Conservation (phyloP, 2,329 filamentous ascomycete genomes). For the Chlorencoelia australis region DNA sequence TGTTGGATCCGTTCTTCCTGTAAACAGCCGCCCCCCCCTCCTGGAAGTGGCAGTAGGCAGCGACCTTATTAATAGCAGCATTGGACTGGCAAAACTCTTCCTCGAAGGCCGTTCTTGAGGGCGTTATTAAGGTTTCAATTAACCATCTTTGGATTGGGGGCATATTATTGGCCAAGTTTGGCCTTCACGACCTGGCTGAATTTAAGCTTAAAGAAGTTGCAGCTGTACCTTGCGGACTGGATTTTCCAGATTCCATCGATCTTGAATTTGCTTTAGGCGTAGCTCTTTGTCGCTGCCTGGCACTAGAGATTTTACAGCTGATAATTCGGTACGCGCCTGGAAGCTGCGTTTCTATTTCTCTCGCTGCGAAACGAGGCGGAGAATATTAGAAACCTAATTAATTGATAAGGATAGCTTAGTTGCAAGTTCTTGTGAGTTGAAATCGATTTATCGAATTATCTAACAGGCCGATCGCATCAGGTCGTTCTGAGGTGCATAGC, state of each 20-base stretch:
- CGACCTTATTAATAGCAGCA: conserved; percentile 22
- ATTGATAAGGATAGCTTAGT: conserved; percentile 11
- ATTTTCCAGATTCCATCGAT: conserved; percentile 11
- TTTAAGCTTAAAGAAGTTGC: conserved; percentile 12
- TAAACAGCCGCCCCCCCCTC: conserved; percentile 11
- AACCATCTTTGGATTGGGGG: conserved; percentile 19
- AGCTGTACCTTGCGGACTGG: conserved; percentile 14
- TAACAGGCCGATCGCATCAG: conserved; percentile 8
- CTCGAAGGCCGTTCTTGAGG: conserved; percentile 15
- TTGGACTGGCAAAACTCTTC: conserved; percentile 17
- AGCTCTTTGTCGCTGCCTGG: conserved; percentile 8
- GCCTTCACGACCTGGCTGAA: conserved; percentile 10
- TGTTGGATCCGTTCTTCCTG: conserved; percentile 7
- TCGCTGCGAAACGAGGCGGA: conserved; percentile 9
- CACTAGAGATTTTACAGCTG: conserved; percentile 10
- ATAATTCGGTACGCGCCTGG: conserved; percentile 9
- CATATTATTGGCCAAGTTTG: conserved; percentile 16
- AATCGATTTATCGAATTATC: conserved; percentile 14
- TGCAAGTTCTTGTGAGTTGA: conserved; percentile 12
- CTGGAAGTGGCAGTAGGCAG: conserved; percentile 18
- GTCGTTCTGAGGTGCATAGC: conserved; percentile 1
- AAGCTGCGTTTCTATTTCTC: conserved; percentile 14
- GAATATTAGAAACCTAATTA: conserved; percentile 12
- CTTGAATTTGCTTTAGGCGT: conserved; percentile 14
- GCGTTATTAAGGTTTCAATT: conserved; percentile 20